These are phyloP conservation scores for Alisma plantagoaquatica DNA, from an alignment of 106 monocot genomes.

Conservation along the genomic window DNA sequence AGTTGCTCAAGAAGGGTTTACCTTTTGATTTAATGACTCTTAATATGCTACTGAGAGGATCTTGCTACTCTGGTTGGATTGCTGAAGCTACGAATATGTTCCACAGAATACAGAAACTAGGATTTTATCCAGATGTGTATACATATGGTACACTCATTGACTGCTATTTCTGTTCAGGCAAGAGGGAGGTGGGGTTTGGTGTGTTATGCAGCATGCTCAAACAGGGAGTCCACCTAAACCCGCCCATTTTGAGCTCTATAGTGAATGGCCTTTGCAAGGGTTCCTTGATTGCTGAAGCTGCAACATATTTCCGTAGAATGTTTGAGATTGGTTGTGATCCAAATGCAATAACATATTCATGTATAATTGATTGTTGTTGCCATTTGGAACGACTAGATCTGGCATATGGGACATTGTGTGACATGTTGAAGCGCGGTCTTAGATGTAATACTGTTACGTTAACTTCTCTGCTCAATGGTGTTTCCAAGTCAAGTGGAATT, in stretches of 20 bases:
- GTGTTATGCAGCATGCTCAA: background rate
- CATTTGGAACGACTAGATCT: background rate
- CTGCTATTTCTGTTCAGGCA: background rate
- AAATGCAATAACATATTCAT: background rate
- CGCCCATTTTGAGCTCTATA: background rate
- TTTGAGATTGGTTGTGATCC: background rate
- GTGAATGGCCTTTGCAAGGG: background rate
- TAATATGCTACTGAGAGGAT: background rate
- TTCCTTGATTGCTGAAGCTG: background rate
- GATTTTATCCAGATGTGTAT: background rate
- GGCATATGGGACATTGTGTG: background rate
- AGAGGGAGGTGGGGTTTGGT: background rate
- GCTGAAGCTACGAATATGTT: background rate
- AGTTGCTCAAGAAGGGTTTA: background rate
- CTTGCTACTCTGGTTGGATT: background rate
- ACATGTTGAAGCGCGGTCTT: background rate
- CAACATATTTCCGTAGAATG: background rate
- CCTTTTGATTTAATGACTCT: background rate
- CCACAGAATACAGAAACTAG: background rate
- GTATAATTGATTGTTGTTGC: background rate
- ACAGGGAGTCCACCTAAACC: background rate
- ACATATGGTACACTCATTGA: background rate
- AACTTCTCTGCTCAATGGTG: background rate
- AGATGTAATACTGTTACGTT: background rate
- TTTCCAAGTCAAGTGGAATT: background rate